phyloP scores from a whole-genome alignment of 176 grass and related monocot species.

The Juncus inflexus region DNA sequence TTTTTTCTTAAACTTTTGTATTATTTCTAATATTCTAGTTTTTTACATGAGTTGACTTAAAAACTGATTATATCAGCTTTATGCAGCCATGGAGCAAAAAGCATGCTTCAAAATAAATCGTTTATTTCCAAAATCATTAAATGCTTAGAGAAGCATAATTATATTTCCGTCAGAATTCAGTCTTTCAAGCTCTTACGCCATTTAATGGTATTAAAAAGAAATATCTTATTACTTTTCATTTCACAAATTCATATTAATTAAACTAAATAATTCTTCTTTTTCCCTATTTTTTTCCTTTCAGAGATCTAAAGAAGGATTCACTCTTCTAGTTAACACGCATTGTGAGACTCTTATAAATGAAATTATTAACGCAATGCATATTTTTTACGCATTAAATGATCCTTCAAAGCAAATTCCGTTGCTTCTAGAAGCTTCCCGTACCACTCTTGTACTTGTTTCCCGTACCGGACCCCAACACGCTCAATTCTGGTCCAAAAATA shows the following conservation, averaged over 20 bases:
- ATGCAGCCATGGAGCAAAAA: conserved; percentile 56
- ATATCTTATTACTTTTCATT: neutral
- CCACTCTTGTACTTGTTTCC: conserved; percentile 42
- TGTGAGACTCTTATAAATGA: conserved; percentile 48
- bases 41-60: too few relatives aligned
- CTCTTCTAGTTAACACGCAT: conserved; percentile 35
- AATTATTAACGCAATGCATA: conserved; percentile 51
- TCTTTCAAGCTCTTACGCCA: conserved; percentile 55
- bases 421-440: conserved; percentile 62
- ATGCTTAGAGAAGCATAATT: conserved; percentile 39
- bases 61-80: conserved; percentile 51
- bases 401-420: conserved; percentile 38
- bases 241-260: neutral
- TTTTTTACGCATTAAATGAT: conserved; percentile 13
- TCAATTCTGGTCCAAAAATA: conserved; percentile 66
- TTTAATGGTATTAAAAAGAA: conserved; percentile 46
- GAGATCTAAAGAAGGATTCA: conserved; percentile 26
- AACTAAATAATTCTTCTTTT: too few relatives aligned
- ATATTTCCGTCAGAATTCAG: conserved; percentile 44
- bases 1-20: too few relatives aligned
- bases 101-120: conserved; percentile 52
- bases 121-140: conserved; percentile 34
- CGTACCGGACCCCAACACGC: conserved; percentile 60
- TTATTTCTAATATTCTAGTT: too few relatives aligned
- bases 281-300: too few relatives aligned